Evolutionary conservation across 371 early-diverging fungal genomes (phyloP).

Genomic region (Mucor indicus): DNA sequence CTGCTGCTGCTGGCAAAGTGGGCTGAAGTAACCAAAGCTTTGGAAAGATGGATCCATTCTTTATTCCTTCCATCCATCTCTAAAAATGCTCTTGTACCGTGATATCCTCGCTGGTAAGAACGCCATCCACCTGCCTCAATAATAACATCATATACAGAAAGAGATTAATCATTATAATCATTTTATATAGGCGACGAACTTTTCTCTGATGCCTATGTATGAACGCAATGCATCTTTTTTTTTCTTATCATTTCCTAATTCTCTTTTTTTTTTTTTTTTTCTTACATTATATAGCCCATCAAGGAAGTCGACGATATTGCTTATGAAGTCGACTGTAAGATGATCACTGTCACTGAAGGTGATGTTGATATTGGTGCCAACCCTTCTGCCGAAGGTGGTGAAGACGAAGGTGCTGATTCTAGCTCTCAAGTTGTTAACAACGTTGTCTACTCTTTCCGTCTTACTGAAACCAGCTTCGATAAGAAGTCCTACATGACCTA

Average conservation of each 20-base stretch:
- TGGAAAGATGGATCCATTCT: too few species aligned
- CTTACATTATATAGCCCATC: slow-evolving; percentile 42
- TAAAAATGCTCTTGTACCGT: slow-evolving; percentile 48
- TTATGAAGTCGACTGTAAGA: slow-evolving; percentile 81
- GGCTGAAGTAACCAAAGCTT: too few species aligned
- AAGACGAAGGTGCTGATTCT: slow-evolving; percentile 65
- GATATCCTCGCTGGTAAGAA: slow-evolving; percentile 45
- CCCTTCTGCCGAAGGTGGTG: slow-evolving; percentile 87
- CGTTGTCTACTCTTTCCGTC: slow-evolving; percentile 82
- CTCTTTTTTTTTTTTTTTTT: too few species aligned
- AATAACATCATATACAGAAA: slow-evolving; percentile 3
- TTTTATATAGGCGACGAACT: slow-evolving; percentile 85
- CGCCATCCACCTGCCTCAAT: too few species aligned
- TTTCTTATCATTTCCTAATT: too few species aligned
- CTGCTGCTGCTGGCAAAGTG: too few species aligned
- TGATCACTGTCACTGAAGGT: slow-evolving; percentile 64
- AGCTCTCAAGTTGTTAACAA: slow-evolving; percentile 73
- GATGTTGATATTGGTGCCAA: slow-evolving; percentile 93
- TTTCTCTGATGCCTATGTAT: slow-evolving; percentile 84
- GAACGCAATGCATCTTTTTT: neutral
- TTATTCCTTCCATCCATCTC: slow-evolving; percentile 41
- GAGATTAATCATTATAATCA: too few species aligned
- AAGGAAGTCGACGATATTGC: slow-evolving; percentile 66
- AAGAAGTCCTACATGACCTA: slow-evolving; percentile 91
- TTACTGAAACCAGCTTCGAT: slow-evolving; percentile 75